These are phyloP conservation scores for Mycena crocata DNA, from an alignment of 768 basidiomycete genomes.

Conservation along the genomic window DNA sequence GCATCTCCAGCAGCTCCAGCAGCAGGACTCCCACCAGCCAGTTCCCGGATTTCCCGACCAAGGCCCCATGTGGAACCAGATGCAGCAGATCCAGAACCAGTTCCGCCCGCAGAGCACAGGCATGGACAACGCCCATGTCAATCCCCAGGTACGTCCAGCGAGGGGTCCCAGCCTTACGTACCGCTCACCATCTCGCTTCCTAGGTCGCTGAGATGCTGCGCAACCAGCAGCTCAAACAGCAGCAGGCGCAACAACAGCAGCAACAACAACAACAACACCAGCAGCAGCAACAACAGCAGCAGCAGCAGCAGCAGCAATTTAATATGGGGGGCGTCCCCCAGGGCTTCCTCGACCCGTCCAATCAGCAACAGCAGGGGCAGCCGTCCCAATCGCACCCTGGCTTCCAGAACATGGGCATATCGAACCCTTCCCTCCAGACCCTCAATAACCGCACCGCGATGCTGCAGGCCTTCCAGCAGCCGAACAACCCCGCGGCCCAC, in stretches of 20 bases:
- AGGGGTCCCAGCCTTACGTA: conserved; percentile 27
- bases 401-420: conserved; percentile 50
- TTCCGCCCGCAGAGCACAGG: conserved; percentile 58
- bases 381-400: conserved; percentile 54
- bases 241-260: too few species aligned
- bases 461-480: conserved; percentile 49
- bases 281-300: conserved; percentile 44
- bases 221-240: conserved; percentile 37
- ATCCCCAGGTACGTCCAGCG: conserved; percentile 58
- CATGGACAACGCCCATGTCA: conserved; percentile 52
- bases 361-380: conserved; percentile 42
- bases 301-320: conserved; percentile 60
- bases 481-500: conserved; percentile 43
- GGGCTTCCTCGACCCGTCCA: conserved; percentile 50
- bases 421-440: conserved; percentile 48
- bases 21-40: conserved; percentile 53
- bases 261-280: conserved; percentile 52
- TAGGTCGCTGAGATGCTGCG: conserved; percentile 61
- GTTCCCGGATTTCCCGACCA: conserved; percentile 64
- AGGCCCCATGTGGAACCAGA: conserved; percentile 68
- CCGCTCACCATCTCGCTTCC: conserved; percentile 42
- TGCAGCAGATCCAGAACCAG: conserved; percentile 57
- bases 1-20: conserved; percentile 56
- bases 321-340: conserved; percentile 44
- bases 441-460: conserved; percentile 51